Base-by-base conservation (phyloP, 768 basidiomycete genomes). In the Hebeloma cylindrosporum region DNA sequence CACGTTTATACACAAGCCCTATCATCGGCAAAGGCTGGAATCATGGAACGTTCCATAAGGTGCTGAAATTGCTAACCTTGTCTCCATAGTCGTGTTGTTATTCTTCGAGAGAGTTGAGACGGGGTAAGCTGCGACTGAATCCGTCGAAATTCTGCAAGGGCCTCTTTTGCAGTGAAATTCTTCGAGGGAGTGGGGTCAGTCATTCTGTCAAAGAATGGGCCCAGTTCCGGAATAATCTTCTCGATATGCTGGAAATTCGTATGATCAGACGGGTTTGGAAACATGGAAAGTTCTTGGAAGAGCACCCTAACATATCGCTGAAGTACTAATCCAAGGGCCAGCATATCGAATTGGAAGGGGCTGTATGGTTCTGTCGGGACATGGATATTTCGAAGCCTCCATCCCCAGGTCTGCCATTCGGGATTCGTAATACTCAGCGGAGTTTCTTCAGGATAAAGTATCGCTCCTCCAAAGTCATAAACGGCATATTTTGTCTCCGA, bases 391-490 rank as follows among this genome's bases (percentile, higher is more conserved):
- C 30, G 29, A 26, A 49, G 5, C 7, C 18, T 11, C 25, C 33
- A 43, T 13, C 32, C n/a, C n/a, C n/a, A n/a, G n/a, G n/a, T n/a
- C n/a, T n/a, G n/a, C n/a, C n/a, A n/a, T n/a, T n/a, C n/a, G n/a
- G n/a, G n/a, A n/a, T n/a, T n/a, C n/a, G n/a, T n/a, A n/a, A 2
- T 28, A 5, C 38, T 22, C 6, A 20, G 17, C 7, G 29, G 35
- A 18, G 17, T 23, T 10, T 33, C 36, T 6, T 23, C 14, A 2
- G 40, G 40, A 43, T 32, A 47, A 5, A 40, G 10, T 2, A 31
- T 5, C 3, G 52, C 25, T 16, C 25, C 4, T 11, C 42, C 52
- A 25, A 53, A 53, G 33, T 50, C 52, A 17, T 25, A 39, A 3
- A 46, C 13, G 7, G 44, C 37, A 30, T 53, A 53, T 27, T 35